Percentiles rank a stretch among this genome's conserved stretches.
Conservation (phyloP, 2,329 filamentous ascomycete species). For the Penicillium expansum region DNA sequence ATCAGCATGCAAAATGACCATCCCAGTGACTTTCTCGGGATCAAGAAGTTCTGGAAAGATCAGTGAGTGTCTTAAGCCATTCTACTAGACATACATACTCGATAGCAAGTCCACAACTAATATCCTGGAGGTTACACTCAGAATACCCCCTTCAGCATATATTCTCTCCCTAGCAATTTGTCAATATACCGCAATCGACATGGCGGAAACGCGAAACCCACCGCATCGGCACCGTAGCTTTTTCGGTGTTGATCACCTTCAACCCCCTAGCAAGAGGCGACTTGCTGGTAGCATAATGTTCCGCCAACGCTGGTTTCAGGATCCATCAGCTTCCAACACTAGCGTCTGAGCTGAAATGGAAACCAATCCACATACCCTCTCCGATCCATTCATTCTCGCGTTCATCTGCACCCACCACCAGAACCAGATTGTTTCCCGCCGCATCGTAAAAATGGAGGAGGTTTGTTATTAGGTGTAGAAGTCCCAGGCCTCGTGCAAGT, state of each 20-base stretch:
- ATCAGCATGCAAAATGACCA: constrained; percentile 87
- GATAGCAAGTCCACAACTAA: constrained; percentile 90
- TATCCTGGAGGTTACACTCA: constrained; percentile 94
- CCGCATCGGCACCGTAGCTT: constrained; percentile 75
- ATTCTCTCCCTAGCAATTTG: constrained; percentile 68
- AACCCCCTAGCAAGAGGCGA: constrained; percentile 78
- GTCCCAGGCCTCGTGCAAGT: constrained; percentile 84
- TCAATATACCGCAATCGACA: constrained; percentile 20
- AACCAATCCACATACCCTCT: constrained; percentile 53
- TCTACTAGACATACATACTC: constrained; percentile 36
- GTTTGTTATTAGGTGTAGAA: constrained; percentile 91
- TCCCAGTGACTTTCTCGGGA: constrained; percentile 78
- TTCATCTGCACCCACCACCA: constrained; percentile 85
- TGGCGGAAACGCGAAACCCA: constrained; percentile 22
- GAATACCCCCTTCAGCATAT: constrained; percentile 84
- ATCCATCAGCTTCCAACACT: constrained; percentile 11
- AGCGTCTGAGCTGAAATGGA: not conserved
- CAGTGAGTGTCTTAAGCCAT: constrained; percentile 7
- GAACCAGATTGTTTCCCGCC: constrained; percentile 85
- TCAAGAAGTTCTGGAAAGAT: constrained; percentile 58
- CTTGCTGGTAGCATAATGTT: constrained; percentile 88
- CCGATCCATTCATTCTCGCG: constrained; percentile 96
- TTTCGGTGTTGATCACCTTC: constrained; percentile 90
- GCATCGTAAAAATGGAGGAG: constrained; percentile 96
- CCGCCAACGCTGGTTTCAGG: constrained; percentile 64